Evolutionary conservation across 2,329 filamentous ascomycete species (phyloP).

Genomic region (Xylariomycetidae sp.): DNA sequence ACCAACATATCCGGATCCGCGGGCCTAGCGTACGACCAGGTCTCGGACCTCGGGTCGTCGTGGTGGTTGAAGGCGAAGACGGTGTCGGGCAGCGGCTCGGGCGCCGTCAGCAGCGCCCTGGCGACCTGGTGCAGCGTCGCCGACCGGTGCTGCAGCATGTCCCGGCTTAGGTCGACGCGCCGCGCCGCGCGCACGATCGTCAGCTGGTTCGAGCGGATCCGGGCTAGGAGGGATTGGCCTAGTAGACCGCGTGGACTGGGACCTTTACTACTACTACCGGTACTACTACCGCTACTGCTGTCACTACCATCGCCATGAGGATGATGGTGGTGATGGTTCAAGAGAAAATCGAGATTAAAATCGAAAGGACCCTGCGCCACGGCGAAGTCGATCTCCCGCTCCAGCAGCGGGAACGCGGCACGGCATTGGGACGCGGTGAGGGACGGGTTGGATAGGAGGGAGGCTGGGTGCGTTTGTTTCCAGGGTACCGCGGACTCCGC

Average conservation of each 20-base stretch:
- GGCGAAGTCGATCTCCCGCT: conserved; percentile 39
- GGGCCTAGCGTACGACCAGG: conserved; percentile 44
- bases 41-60: conserved; percentile 39
- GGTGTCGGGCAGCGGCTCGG: conserved; percentile 41
- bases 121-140: conserved; percentile 51
- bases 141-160: conserved; percentile 44
- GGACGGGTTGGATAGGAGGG: conserved; percentile 29
- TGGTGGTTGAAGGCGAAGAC: conserved; percentile 49
- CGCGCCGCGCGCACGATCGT: conserved; percentile 40
- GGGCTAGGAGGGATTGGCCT: conserved; percentile 28
- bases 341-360: too few species aligned
- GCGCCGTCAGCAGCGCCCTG: conserved; percentile 46
- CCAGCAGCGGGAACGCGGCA: conserved; percentile 41
- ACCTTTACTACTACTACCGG: too few species aligned
- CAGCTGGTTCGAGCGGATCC: conserved; percentile 39
- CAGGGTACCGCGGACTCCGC: conserved; percentile 1
- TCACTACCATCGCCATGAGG: too few species aligned
- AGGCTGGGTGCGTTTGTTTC: conserved; percentile 6
- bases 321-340: too few species aligned
- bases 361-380: conserved; percentile 40
- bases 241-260: too few species aligned
- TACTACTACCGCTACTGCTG: too few species aligned
- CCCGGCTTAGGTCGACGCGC: conserved; percentile 34
- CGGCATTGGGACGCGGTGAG: conserved; percentile 40
- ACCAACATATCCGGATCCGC: too few species aligned